Conservation (phyloP, 345 rosid species). For the Boechera divaricarpa region DNA sequence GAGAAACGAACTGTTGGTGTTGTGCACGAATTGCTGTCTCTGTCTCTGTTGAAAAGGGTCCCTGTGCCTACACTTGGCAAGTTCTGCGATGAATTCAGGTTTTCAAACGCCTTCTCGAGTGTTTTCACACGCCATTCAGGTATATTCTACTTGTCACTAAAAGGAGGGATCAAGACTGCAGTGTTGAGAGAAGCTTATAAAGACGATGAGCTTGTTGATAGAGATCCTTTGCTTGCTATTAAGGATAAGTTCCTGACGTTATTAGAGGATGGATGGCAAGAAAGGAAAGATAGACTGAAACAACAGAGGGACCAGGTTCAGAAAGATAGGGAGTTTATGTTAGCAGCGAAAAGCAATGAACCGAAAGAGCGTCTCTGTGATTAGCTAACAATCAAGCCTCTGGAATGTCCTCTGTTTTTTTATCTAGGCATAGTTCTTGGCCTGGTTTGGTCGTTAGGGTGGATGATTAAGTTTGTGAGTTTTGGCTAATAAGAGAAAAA, state of each 20-base stretch:
- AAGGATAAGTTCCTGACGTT: constrained; percentile 71
- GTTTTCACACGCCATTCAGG: constrained; percentile 90
- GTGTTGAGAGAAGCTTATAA: constrained; percentile 79
- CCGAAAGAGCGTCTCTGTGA: constrained; percentile 39
- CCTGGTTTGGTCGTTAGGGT: constrained; percentile 19
- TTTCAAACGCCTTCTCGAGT: constrained; percentile 75
- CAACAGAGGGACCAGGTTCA: constrained; percentile 48
- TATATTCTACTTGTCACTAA: constrained; percentile 82
- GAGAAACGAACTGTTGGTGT: constrained; percentile 90
- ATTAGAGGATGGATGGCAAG: constrained; percentile 71
- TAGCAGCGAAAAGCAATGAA: constrained; percentile 30
- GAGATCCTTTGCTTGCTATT: constrained; percentile 71
- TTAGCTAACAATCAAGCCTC: neutral
- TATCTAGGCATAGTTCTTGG: neutral
- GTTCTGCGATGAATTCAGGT: constrained; percentile 72
- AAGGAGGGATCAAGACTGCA: constrained; percentile 87
- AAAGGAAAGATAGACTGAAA: constrained; percentile 58
- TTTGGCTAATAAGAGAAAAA: neutral
- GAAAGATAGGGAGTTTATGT: constrained; percentile 53
- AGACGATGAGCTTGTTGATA: constrained; percentile 58
- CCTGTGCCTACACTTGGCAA: constrained; percentile 89
- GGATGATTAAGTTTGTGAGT: neutral
- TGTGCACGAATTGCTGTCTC: constrained; percentile 81
- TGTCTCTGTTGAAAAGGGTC: constrained; percentile 75
- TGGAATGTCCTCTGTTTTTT: neutral